A percentile compares a stretch with the other conserved stretches of the same genome.
These are phyloP conservation scores for Angophora floribunda DNA, from an alignment of 345 rosid genomes.

Conservation along the genomic window DNA sequence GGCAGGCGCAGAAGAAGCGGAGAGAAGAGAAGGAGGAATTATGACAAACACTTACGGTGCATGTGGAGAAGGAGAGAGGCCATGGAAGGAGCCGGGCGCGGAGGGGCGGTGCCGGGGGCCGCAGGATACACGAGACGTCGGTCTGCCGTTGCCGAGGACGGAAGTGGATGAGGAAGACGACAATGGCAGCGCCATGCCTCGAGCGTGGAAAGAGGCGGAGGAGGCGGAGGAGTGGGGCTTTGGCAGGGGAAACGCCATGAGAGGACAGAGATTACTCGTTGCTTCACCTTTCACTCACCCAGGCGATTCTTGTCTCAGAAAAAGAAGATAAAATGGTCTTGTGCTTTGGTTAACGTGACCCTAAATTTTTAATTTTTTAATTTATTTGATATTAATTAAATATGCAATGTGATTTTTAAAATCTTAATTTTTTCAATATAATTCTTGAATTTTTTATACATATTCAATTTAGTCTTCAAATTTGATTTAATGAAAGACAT, in stretches of 20 bases:
- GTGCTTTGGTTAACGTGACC: too few species aligned
- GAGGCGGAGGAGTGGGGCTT: neutral
- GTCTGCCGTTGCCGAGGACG: neutral
- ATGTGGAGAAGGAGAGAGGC: neutral
- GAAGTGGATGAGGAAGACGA: neutral
- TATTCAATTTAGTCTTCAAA: too few species aligned
- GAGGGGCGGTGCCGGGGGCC: neutral
- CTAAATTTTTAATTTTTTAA: too few species aligned
- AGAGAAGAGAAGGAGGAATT: neutral
- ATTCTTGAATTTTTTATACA: too few species aligned
- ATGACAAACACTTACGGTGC: neutral
- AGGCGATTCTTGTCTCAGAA: neutral
- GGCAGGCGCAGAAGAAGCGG: neutral
- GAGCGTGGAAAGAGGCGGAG: neutral
- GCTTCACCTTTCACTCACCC: neutral
- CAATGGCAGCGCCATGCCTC: neutral
- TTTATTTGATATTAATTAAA: too few species aligned
- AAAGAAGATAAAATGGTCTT: neutral
- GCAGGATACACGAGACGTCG: neutral
- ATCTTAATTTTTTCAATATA: too few species aligned
- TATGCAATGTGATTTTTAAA: rapidly evolving
- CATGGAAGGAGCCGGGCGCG: neutral
- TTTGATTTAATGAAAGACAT: too few species aligned
- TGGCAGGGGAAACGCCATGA: neutral
- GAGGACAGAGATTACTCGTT: neutral